Conservation (phyloP, 441 rosid species). For the Syzygium malaccense region DNA sequence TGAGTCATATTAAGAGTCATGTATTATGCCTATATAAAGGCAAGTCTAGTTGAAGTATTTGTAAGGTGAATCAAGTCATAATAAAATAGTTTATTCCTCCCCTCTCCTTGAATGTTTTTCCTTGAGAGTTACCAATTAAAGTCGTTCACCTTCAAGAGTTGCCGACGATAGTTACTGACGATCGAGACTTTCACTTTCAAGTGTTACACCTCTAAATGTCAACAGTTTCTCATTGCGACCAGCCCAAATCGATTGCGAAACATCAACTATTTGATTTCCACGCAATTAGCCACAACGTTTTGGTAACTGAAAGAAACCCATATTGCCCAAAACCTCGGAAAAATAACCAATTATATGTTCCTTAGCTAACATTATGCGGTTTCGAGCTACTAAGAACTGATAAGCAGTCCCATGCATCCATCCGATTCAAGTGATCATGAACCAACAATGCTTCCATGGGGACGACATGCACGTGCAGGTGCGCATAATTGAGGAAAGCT, state of each 20-base stretch:
- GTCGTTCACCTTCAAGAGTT: too few species aligned
- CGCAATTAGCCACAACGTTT: background rate
- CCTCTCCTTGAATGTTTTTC: too few species aligned
- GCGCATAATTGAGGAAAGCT: background rate
- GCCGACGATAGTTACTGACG: too few species aligned
- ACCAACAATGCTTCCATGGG: background rate
- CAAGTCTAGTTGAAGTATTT: too few species aligned
- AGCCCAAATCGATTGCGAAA: background rate
- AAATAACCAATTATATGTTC: background rate
- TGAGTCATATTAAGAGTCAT: too few species aligned
- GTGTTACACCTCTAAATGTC: too few species aligned
- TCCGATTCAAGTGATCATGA: background rate
- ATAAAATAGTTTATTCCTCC: too few species aligned
- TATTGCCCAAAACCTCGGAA: background rate
- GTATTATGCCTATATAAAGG: too few species aligned
- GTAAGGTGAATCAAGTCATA: too few species aligned
- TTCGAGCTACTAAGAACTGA: background rate
- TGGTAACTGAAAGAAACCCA: background rate
- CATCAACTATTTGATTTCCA: background rate
- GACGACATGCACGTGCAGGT: background rate
- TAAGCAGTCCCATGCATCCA: background rate
- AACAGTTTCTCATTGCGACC: background rate
- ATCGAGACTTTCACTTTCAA: too few species aligned
- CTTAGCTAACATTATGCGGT: background rate
- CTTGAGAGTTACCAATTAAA: too few species aligned